These are phyloP conservation scores for Microsporum ferrugineum DNA, from an alignment of 2,329 filamentous ascomycete genomes.

Conservation along the genomic window DNA sequence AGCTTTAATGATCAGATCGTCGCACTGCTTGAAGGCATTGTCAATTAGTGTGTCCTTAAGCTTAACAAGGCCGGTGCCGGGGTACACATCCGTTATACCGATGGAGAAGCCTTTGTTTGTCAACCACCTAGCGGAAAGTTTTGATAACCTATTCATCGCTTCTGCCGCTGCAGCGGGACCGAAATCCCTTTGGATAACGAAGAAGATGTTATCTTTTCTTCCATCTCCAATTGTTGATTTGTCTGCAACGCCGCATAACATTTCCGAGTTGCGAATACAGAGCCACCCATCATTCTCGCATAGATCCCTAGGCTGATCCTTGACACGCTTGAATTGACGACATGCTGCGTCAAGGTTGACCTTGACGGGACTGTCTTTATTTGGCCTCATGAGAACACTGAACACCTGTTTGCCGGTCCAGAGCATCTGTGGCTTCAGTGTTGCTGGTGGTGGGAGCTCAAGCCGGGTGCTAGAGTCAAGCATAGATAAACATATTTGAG, in stretches of 20 bases:
- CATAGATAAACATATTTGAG: conserved; percentile 89
- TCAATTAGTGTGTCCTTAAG: conserved; percentile 68
- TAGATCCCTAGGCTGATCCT: conserved; percentile 44
- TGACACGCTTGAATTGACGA: conserved; percentile 51
- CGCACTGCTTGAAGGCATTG: conserved; percentile 67
- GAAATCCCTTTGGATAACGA: conserved; percentile 89
- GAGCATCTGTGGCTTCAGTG: conserved; percentile 71
- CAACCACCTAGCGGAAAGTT: conserved; percentile 76
- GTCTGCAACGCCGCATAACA: conserved; percentile 97
- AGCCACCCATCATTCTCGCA: conserved; percentile 83
- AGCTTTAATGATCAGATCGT: conserved; percentile 70
- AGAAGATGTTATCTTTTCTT: conserved; percentile 97
- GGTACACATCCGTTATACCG: conserved; percentile 88
- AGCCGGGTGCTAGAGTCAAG: conserved; percentile 65
- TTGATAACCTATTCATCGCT: conserved; percentile 89
- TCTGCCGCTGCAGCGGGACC: conserved; percentile 77
- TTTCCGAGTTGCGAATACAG: conserved; percentile 87
- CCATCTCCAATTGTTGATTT: conserved; percentile 94
- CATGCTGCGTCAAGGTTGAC: conserved; percentile 92
- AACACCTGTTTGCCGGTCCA: conserved; percentile 99
- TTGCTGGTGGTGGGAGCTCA: conserved; percentile 74
- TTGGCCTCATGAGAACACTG: conserved; percentile 81
- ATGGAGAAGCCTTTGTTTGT: conserved; percentile 92
- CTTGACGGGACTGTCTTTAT: conserved; percentile 66
- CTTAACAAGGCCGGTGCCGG: conserved; percentile 56